Conservation (phyloP, 1,139 yeast genomes). For the Magnusiomyces suaveolens region DNA sequence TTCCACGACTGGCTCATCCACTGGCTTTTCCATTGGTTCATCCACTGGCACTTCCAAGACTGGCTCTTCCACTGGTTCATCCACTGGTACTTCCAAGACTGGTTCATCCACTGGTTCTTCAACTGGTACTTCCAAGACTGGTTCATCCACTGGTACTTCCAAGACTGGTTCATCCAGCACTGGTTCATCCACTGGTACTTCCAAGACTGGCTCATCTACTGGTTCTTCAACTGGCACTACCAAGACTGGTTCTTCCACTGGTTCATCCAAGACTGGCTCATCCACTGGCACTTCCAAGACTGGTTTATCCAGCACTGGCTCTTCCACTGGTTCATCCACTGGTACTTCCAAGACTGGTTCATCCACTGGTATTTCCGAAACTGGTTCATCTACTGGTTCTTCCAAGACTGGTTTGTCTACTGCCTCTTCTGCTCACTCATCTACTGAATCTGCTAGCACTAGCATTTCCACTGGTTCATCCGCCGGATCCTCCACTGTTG, state of each 20-base stretch:
- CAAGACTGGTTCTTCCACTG: neutral
- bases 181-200: neutral
- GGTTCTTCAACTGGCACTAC: neutral
- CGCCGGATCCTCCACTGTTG: neutral
- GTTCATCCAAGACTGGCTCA: neutral
- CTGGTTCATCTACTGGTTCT: neutral
- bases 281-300: neutral
- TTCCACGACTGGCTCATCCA: neutral
- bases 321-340: neutral
- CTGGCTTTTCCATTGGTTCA: neutral
- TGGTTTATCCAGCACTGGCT: neutral
- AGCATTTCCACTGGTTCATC: neutral
- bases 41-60: neutral
- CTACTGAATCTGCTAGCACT: neutral
- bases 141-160: neutral
- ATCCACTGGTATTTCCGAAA: neutral
- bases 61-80: neutral
- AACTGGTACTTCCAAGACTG: neutral
- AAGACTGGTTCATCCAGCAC: neutral
- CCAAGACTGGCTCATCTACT: neutral
- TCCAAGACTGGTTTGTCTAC: neutral
- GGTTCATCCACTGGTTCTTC: neutral
- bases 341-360: neutral
- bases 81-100: neutral
- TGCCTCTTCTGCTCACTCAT: neutral